Evolutionary conservation across 2,329 filamentous ascomycete species (phyloP).

Genomic region (Beauveria sp.): DNA sequence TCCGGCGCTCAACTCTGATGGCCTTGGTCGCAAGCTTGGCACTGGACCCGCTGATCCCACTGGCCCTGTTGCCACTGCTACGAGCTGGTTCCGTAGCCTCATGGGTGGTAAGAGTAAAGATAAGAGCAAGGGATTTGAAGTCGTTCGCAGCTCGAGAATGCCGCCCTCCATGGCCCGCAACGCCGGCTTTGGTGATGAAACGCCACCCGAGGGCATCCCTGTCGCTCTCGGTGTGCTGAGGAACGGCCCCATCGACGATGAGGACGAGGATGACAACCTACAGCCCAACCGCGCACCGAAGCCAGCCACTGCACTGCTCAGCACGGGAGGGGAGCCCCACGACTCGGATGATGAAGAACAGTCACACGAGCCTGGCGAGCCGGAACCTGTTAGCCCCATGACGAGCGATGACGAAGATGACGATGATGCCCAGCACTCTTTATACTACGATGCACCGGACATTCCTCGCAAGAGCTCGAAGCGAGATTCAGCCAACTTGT

Average conservation of each 20-base stretch:
- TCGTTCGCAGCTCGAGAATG: slow-evolving; percentile 83
- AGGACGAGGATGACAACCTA: slow-evolving; percentile 41
- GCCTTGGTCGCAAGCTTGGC: slow-evolving; percentile 74
- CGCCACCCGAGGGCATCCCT: slow-evolving; percentile 58
- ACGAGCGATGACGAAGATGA: slow-evolving; percentile 30
- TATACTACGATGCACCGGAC: slow-evolving; percentile 36
- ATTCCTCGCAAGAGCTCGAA: slow-evolving; percentile 70
- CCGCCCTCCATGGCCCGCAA: slow-evolving; percentile 58
- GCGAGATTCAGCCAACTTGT: slow-evolving; percentile 38
- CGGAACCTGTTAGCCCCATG: slow-evolving; percentile 28
- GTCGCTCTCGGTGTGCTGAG: slow-evolving; percentile 54
- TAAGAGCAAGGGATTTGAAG: slow-evolving; percentile 93
- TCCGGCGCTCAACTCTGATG: slow-evolving; percentile 74
- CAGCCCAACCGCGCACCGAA: slow-evolving; percentile 13
- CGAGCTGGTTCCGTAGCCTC: slow-evolving; percentile 77
- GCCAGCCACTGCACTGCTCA: slow-evolving; percentile 30
- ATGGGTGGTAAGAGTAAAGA: slow-evolving; percentile 85
- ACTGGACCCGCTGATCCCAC: slow-evolving; percentile 94
- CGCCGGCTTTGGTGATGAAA: slow-evolving; percentile 52
- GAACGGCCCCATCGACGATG: slow-evolving; percentile 56
- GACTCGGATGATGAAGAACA: slow-evolving; percentile 34
- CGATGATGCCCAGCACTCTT: slow-evolving; percentile 24
- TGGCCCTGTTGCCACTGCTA: slow-evolving; percentile 79
- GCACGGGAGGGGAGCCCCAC: slow-evolving; percentile 37
- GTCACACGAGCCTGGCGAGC: not conserved